phyloP scores from a whole-genome alignment of 331 rosid species.

The Prunus yedoensis region DNA sequence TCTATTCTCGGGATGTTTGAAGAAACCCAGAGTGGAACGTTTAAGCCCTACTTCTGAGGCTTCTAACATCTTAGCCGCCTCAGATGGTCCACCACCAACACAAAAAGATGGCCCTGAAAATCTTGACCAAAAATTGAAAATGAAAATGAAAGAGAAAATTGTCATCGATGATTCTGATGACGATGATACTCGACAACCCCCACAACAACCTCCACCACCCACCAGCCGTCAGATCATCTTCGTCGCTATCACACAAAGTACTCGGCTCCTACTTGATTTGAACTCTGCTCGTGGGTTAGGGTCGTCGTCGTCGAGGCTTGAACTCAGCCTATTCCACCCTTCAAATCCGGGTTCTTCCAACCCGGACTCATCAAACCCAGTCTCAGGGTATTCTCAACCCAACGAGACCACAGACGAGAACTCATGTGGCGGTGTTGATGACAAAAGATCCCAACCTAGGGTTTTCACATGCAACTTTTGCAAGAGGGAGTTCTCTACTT shows the following conservation, averaged over 20 bases:
- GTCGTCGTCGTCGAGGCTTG: conserved; percentile 11
- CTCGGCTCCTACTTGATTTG: conserved; percentile 32
- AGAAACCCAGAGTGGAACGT: conserved; percentile 2
- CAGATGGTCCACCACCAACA: neutral
- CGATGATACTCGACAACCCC: neutral
- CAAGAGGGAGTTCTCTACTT: conserved; percentile 61
- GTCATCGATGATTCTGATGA: neutral
- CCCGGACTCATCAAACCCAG: too few relatives aligned
- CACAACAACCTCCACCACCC: neutral
- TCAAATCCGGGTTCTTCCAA: neutral
- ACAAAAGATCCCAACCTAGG: conserved; percentile 21
- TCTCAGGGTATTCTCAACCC: neutral
- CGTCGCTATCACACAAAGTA: neutral
- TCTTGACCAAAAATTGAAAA: neutral
- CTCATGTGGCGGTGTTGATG: neutral
- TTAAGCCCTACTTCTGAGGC: conserved; percentile 17
- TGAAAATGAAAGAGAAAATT: conserved; percentile 25
- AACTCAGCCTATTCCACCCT: conserved; percentile 11
- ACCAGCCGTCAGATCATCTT: neutral
- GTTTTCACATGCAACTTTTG: conserved; percentile 63
- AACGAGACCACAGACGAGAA: conserved; percentile 19
- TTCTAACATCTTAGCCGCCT: conserved; percentile 42
- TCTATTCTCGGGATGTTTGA: conserved; percentile 19
- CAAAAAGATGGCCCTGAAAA: neutral
- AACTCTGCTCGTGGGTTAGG: neutral